Percentiles rank a stretch among this genome's conserved stretches.
These are phyloP conservation scores for Ganoderma boninense DNA, from an alignment of 1,284 basidiomycete species.

Conservation along the genomic window DNA sequence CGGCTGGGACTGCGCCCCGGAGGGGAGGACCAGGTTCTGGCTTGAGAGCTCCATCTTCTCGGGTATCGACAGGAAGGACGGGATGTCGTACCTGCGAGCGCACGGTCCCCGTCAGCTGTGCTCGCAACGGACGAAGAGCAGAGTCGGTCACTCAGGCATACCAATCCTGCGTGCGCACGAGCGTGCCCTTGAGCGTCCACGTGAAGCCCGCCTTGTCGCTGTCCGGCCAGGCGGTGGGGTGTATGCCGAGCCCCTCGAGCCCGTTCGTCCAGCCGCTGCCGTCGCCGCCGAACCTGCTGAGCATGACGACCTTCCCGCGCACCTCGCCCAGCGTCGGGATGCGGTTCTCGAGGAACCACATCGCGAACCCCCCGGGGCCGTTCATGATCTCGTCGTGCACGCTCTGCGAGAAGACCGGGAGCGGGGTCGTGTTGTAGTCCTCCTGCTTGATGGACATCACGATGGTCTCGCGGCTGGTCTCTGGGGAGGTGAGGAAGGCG, in stretches of 20 bases:
- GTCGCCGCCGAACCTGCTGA: constrained; percentile 82
- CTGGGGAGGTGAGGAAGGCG: constrained; percentile 68
- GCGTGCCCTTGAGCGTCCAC: constrained; percentile 75
- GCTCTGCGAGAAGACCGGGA: constrained; percentile 62
- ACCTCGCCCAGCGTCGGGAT: constrained; percentile 84
- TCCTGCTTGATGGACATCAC: constrained; percentile 91
- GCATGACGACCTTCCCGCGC: constrained; percentile 81
- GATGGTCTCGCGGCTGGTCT: constrained; percentile 72
- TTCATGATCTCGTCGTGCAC: constrained; percentile 71
- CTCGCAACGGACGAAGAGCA: too few relatives aligned
- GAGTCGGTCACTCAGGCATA: constrained; percentile 43
- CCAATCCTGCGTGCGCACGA: constrained; percentile 86
- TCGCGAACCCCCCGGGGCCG: constrained; percentile 63
- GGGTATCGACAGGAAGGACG: constrained; percentile 78
- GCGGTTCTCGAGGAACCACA: constrained; percentile 85
- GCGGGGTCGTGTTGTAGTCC: constrained; percentile 58
- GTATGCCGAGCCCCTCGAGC: constrained; percentile 79
- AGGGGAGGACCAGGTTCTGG: constrained; percentile 56
- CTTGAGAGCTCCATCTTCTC: constrained; percentile 76
- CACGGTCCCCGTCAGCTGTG: not conserved
- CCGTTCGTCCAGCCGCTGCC: constrained; percentile 71
- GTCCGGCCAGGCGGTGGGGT: constrained; percentile 85
- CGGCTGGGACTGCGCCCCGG: constrained; percentile 48
- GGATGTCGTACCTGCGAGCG: constrained; percentile 73
- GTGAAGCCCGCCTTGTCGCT: constrained; percentile 73